phyloP scores from a whole-genome alignment of 2,329 filamentous ascomycete species.

The Alternaria triticina region DNA sequence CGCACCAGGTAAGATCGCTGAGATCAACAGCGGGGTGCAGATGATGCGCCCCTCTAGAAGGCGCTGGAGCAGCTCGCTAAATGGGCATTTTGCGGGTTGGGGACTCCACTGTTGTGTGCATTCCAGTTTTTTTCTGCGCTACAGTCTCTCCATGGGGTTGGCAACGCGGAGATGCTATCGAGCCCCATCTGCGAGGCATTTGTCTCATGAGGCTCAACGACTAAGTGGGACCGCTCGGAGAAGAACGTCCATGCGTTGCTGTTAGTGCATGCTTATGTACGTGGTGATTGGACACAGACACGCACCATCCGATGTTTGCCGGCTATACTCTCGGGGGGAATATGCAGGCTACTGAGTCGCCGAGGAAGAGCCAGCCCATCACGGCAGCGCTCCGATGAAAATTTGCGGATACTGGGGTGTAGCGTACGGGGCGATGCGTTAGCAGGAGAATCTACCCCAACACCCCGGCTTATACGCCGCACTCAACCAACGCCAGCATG shows the following conservation, averaged over 20 bases:
- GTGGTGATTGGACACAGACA: conserved; percentile 19
- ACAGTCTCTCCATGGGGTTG: conserved; percentile 32
- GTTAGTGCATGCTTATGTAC: neutral
- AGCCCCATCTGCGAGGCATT: conserved; percentile 16
- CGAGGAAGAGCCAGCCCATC: conserved; percentile 21
- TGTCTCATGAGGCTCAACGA: conserved; percentile 38
- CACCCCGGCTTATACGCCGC: conserved; percentile 15
- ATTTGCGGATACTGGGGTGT: conserved; percentile 26
- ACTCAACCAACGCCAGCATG: conserved; percentile 24
- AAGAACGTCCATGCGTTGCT: conserved; percentile 5
- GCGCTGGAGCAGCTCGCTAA: neutral
- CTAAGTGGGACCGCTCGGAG: conserved; percentile 22
- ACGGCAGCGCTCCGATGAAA: conserved; percentile 8
- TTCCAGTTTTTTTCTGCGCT: conserved; percentile 10
- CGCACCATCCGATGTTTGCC: conserved; percentile 11
- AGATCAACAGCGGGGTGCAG: conserved; percentile 11
- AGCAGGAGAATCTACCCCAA: conserved; percentile 15
- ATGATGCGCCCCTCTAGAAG: neutral
- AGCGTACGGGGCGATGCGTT: conserved; percentile 22
- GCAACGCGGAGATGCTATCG: conserved; percentile 29
- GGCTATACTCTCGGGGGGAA: conserved; percentile 27
- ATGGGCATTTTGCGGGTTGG: neutral
- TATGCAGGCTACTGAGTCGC: conserved; percentile 8
- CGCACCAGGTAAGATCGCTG: neutral
- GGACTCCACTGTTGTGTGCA: conserved; percentile 3